phyloP scores from a whole-genome alignment of 2,329 filamentous ascomycete species.

The Penicillium frequentans region DNA sequence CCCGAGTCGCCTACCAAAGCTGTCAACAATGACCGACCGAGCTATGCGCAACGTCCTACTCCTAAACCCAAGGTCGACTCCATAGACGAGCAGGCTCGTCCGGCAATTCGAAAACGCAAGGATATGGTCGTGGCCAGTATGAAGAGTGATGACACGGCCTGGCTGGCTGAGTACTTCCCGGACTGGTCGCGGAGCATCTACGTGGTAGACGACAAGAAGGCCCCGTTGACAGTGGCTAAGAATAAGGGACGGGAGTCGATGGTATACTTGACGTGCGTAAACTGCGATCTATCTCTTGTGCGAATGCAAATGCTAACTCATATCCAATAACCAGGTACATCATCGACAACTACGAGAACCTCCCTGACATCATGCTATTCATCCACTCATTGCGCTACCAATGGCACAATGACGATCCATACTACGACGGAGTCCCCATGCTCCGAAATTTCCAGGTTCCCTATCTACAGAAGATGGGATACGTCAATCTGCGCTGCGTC shows the following conservation, averaged over 20 bases:
- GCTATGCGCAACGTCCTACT: slow-evolving; percentile 21
- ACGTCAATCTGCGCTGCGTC: slow-evolving; percentile 55
- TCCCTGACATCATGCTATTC: slow-evolving; percentile 44
- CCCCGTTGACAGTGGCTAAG: slow-evolving; percentile 49
- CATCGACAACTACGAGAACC: slow-evolving; percentile 43
- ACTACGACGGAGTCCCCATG: slow-evolving; percentile 52
- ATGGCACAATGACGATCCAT: slow-evolving; percentile 54
- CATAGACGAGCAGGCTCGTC: slow-evolving; percentile 18
- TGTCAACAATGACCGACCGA: slow-evolving; percentile 13
- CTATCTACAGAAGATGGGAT: slow-evolving; percentile 51
- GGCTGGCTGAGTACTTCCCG: slow-evolving; percentile 40
- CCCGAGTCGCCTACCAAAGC: slow-evolving; percentile 12
- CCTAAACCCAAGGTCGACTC: slow-evolving; percentile 12
- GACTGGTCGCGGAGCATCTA: slow-evolving; percentile 57
- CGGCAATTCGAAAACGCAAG: slow-evolving; percentile 19
- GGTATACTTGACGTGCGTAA: slow-evolving; percentile 45
- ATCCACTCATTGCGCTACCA: slow-evolving; percentile 42
- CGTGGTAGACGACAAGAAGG: slow-evolving; percentile 52
- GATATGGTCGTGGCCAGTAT: slow-evolving; percentile 43
- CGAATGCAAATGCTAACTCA: slow-evolving; percentile 7
- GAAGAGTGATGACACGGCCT: slow-evolving; percentile 40
- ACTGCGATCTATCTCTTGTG: background rate
- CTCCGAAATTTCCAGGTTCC: slow-evolving; percentile 50
- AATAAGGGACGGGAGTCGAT: slow-evolving; percentile 47
- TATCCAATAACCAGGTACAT: slow-evolving; percentile 29